Evolutionary conservation across 1,284 basidiomycete species (phyloP).

Genomic region (Ustanciosporium gigantosporum): DNA sequence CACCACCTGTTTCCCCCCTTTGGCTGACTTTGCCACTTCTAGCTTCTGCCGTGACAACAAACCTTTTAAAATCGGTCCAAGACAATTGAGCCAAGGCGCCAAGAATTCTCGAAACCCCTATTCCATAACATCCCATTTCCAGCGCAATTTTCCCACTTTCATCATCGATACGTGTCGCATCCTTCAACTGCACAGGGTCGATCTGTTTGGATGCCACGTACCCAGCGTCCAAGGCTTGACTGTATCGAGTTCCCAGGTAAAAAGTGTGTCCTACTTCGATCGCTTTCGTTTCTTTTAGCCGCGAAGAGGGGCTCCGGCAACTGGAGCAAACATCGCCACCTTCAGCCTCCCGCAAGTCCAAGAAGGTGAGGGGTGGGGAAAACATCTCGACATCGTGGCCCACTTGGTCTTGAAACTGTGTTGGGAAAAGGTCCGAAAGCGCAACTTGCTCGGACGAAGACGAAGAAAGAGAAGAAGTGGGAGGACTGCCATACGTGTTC

Average conservation of each 20-base stretch:
- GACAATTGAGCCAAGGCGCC: constrained; percentile 56
- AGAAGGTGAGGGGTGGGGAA: constrained; percentile 10
- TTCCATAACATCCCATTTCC: constrained; percentile 63
- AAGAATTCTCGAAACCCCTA: constrained; percentile 60
- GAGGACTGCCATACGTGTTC: constrained; percentile 2
- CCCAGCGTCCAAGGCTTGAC: constrained; percentile 46
- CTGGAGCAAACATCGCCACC: constrained; percentile 39
- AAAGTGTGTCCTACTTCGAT: constrained; percentile 63
- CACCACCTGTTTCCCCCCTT: too few relatives aligned
- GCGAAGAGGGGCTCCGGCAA: constrained; percentile 33
- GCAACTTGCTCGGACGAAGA: constrained; percentile 1
- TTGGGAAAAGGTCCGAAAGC: constrained; percentile 32
- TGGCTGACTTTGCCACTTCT: too few relatives aligned
- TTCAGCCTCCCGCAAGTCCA: constrained; percentile 32
- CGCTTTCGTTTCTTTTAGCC: constrained; percentile 39
- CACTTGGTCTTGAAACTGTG: constrained; percentile 11
- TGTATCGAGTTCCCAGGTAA: constrained; percentile 59
- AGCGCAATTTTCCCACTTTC: constrained; percentile 31
- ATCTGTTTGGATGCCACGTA: constrained; percentile 13
- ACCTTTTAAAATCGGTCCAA: constrained; percentile 1
- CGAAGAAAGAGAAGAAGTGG: constrained; percentile 7
- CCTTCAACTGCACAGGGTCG: background rate
- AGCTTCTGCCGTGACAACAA: background rate
- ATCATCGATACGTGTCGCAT: background rate
- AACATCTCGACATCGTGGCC: background rate